phyloP scores from a whole-genome alignment of 2,329 filamentous ascomycete genomes.

The Sclerotiophoma versabilis region DNA sequence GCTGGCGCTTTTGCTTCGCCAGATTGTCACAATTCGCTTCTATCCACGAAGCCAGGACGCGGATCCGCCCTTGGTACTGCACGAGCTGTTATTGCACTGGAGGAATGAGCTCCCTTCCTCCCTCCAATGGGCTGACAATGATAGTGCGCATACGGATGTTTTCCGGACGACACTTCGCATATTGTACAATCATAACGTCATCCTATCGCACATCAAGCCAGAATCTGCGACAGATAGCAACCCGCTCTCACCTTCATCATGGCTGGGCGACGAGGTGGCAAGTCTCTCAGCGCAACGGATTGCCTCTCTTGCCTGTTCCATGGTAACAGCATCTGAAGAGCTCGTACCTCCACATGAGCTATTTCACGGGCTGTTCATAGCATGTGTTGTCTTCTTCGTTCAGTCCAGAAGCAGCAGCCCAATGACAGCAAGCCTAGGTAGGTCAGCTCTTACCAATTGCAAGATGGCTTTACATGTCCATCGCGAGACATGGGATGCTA shows the following conservation, averaged over 20 bases:
- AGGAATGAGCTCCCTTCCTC: not conserved
- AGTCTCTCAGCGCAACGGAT: slow-evolving; percentile 11
- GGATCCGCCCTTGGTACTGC: not conserved
- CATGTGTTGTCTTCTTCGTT: slow-evolving; percentile 13
- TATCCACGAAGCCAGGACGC: slow-evolving; percentile 3
- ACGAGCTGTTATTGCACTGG: slow-evolving; percentile 7
- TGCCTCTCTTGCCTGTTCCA: slow-evolving; percentile 8
- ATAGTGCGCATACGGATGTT: not conserved
- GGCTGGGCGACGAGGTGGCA: slow-evolving; percentile 8
- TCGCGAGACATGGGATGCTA: slow-evolving; percentile 12
- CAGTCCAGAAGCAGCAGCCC: slow-evolving; percentile 1
- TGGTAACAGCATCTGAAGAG: slow-evolving; percentile 9
- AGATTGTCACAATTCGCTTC: slow-evolving; percentile 11
- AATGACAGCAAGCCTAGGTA: slow-evolving; percentile 7
- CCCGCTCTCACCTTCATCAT: slow-evolving; percentile 4
- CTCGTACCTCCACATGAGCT: slow-evolving; percentile 11
- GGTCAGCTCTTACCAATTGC: slow-evolving; percentile 10
- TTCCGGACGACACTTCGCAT: slow-evolving; percentile 8
- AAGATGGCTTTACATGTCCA: slow-evolving; percentile 11
- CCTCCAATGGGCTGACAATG: slow-evolving; percentile 5
- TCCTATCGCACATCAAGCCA: slow-evolving; percentile 9
- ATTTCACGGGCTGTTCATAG: slow-evolving; percentile 10
- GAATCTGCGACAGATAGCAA: not conserved
- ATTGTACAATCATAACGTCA: slow-evolving; percentile 8
- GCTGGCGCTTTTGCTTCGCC: slow-evolving; percentile 11